Evolutionary conservation across 345 rosid species (phyloP), one percentile per base, ranked within the genome.

Genomic region (Arabis hirsuta): DNA sequence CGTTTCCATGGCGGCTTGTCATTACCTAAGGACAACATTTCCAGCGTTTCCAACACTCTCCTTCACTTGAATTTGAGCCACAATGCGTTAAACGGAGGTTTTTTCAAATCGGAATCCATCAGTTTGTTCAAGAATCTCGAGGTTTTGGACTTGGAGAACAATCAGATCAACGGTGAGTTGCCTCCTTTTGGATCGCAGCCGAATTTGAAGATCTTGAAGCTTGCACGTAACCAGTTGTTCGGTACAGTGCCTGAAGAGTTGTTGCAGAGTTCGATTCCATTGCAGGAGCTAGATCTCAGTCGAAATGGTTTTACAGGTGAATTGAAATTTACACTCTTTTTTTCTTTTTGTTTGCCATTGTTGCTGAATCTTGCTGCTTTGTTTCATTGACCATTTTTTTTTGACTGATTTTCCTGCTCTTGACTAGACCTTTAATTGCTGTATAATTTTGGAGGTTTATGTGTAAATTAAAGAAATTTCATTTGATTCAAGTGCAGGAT

Each of bases 231-330:
- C 73, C 79, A 70, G 70, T 67, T 94, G 29, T 86, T 73, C 26
- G 98, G 98, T 38, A 29, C 62, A 10, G 72, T 94, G 12, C 95
- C 96, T 0, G 63, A 52, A 47, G 96, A 86, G 72, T 73, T 94
- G 85, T 42, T 91, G 13, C 82, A 84, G 65, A 85, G 87, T 27
- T 70, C 76, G 55, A 76, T 83, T 57, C 87, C 87, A 0, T 19
- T 91, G 77, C 81, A 27, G 41, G 96, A 88, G 78, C 50, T 94
- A 85, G 98, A 94, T 91, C 97, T 94, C 73, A 85, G 97, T 56
- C 69, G 78, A 81, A 94, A 91, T 76, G 91, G 89, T 54, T 91
- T 94, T 70, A 91, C 96, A 69, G 97, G 98, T 88, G 77, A 56
- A 38, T 55, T 50, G 4, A 42, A 32, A 12, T 12, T 46, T 64